Base-by-base conservation (phyloP, 2,329 filamentous ascomycete species). In the Pleoardoris graminearum region DNA sequence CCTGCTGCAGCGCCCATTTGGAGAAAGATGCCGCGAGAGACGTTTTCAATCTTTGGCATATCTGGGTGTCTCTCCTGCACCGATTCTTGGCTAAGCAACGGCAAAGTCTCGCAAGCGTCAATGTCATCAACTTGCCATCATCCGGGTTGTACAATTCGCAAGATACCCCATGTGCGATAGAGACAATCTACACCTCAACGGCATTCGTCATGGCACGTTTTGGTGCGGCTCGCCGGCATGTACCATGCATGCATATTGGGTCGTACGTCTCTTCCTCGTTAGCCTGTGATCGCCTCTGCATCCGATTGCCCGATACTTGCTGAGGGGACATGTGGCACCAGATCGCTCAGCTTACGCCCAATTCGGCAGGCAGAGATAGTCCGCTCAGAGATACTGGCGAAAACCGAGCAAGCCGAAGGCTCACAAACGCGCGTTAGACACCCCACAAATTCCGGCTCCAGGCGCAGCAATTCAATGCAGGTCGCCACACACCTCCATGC, bases 231-330 rank as follows among this genome's bases (percentile, higher is more conserved):
- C 41, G 35, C 33, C 21, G 33, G 44, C 23, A 19, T 27, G 12
- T 14, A 22, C 33, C 37, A 23, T 21, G 10, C 37, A 38, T 29
- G 30, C 30, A 32, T n/a, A 36, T 46, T 22, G 21, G 33, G 12
- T 32, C 23, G 51, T 51, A 54, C 46, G 22, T 29, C 12, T 12
- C 23, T 4, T 42, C 43, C 41, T 35, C 16, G 51, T 47, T 47
- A 33, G 48, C 48, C 43, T 54, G 48, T 27, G 53, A 59, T 56
- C 50, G 32, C 17, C 56, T 32, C 41, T 23, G n/a, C 41, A 19
- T 42, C 32, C 27, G 44, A 27, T 11, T 17, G 10, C 21, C 30
- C 54, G 16, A 43, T 43, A 25, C 39, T 27, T 14, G 27, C 16
- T 27, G 38, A 43, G 39, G 16, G n/a, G 16, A 36, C 8, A 36